Percentiles rank a stretch among this genome's conserved stretches.
These are phyloP conservation scores for Fusarium dimerum DNA, from an alignment of 2,329 filamentous ascomycete genomes.

Conservation along the genomic window DNA sequence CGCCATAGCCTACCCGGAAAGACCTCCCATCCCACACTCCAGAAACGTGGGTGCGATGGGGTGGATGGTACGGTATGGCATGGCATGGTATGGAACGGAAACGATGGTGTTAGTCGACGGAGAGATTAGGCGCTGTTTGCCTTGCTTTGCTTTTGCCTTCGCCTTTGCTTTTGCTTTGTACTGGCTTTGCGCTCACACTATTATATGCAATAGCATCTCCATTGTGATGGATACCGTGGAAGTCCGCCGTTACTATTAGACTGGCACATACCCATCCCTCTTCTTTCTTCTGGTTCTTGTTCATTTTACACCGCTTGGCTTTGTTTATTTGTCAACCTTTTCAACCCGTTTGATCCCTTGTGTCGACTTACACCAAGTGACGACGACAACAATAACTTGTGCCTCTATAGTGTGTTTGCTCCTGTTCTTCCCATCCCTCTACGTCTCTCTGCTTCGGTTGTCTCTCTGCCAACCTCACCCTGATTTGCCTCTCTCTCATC, in stretches of 20 bases:
- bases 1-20: constrained; percentile 24
- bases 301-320: neutral
- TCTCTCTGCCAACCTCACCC: no score
- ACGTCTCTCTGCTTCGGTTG: neutral
- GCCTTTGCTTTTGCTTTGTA: constrained; percentile 1
- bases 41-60: constrained; percentile 24
- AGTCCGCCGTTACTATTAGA: constrained; percentile 16
- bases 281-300: neutral
- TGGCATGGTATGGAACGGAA: constrained; percentile 12
- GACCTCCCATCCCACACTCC: constrained; percentile 23
- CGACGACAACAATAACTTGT: neutral
- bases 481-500: neutral
- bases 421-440: constrained; percentile 7
- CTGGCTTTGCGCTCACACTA: neutral
- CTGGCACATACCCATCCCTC: constrained; percentile 6
- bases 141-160: constrained; percentile 5
- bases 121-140: neutral
- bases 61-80: constrained; percentile 11
- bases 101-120: constrained; percentile 8
- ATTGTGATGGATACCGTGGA: constrained; percentile 7
- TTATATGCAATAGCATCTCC: constrained; percentile 4
- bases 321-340: neutral
- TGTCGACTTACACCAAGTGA: constrained; percentile 13
- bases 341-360: constrained; percentile 1
- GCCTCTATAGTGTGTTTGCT: constrained; percentile 1